Base-by-base conservation (phyloP, 805 yeast genomes). In the Yarrowia sp. region DNA sequence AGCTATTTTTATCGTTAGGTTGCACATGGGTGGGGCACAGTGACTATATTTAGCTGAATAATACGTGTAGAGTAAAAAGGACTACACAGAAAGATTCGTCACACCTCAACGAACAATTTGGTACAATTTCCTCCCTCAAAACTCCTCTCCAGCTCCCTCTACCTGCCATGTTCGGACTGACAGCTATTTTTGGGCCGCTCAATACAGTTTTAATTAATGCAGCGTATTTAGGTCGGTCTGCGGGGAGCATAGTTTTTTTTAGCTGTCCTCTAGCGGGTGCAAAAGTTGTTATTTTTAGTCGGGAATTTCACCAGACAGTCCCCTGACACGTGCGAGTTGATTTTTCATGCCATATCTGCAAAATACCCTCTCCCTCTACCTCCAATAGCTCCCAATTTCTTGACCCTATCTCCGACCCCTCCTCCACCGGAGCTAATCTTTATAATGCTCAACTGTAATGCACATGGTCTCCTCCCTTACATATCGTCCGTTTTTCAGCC, bases 141-240 rank as follows among this genome's bases (percentile, higher is more conserved):
- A 16, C 3, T 12, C 32, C 28, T 7, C 16, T 4, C 8, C 19
- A 16, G 9, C 16, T 19, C 32, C 16, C 48, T 22, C 48, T 19
- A 24, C 48, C 9, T 16, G 30, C 48, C 32, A 16, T 26, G 32
- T 43, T 43, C 19, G 24, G 16, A 8, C n/a, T 11, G 51, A 4
- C 22, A 17, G 49, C 51, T 46, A 46, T 43, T 46, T 46, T 46
- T 43, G 33, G 51, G 51, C 22, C 14, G n/a, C 9, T 2, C 35
- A 46, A 46, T 46, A 46, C 51, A 46, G 51, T 46, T 43, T 46
- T 35, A 46, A 46, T 46, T 46, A 46, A 46, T 46, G 51, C 51
- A 46, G 22, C 51, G 51, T 26, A 26, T 17, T 26, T 46, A 46
- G 51, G 35, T 17, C 35, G 21, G 19, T 32, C 26, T 17, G 51